Conservation (phyloP, 78 protist species). For the Goniomonas avonlea region DNA sequence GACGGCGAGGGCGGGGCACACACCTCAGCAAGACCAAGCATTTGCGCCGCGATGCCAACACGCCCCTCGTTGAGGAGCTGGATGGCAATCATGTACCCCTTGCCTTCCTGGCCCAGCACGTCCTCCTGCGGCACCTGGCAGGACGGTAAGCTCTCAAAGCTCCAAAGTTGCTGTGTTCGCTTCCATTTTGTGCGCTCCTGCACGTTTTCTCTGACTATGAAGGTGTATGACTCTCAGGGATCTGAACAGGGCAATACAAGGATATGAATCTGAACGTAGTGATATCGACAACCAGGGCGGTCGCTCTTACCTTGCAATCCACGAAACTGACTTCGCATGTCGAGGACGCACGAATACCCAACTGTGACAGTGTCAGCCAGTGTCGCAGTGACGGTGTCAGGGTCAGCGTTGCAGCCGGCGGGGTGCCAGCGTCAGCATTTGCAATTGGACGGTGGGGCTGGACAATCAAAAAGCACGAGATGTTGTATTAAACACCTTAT, state of each 20-base stretch:
- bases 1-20: too few relatives aligned
- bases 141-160: not conserved
- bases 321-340: slow-evolving; percentile 81
- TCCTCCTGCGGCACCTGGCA: slow-evolving; percentile 4
- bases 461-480: not conserved
- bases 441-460: too few relatives aligned
- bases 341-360: slow-evolving; percentile 83
- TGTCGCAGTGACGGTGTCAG: not conserved
- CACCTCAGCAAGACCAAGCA: slow-evolving; percentile 78
- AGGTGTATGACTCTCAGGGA: too few relatives aligned
- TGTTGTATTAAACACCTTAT: too few relatives aligned
- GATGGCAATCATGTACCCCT: slow-evolving; percentile 91
- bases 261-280: not conserved
- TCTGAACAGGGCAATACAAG: not conserved
- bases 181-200: too few relatives aligned
- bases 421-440: too few relatives aligned
- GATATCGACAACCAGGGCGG: not conserved
- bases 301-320: slow-evolving; percentile 45
- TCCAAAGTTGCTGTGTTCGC: not conserved
- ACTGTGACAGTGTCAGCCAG: not conserved
- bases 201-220: too few relatives aligned
- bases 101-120: slow-evolving; percentile 69
- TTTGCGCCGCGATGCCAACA: slow-evolving; percentile 91
- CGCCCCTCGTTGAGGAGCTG: slow-evolving; percentile 84
- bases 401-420: not conserved